Conservation (phyloP, 768 basidiomycete species). For the Mycena olivaceomarginata region DNA sequence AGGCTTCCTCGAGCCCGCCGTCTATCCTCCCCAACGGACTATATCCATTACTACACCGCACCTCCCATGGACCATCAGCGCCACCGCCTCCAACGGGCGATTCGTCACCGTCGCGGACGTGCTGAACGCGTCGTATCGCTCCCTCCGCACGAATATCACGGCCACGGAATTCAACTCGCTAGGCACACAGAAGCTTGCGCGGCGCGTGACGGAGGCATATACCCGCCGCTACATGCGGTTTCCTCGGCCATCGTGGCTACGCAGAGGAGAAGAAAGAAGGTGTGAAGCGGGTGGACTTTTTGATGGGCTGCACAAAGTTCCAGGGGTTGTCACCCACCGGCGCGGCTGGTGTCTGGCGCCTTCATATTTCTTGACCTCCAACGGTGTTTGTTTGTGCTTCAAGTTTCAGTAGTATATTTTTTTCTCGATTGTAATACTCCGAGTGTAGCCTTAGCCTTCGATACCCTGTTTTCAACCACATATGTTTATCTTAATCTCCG, state of each 20-base stretch:
- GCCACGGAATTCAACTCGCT: constrained; percentile 53
- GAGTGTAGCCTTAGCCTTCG: too few relatives aligned
- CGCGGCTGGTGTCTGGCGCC: constrained; percentile 15
- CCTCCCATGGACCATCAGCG: constrained; percentile 46
- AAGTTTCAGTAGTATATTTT: too few relatives aligned
- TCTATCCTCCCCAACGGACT: constrained; percentile 33
- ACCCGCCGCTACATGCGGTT: constrained; percentile 51
- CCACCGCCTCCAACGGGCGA: constrained; percentile 38
- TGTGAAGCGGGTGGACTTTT: constrained; percentile 63
- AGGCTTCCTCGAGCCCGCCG: constrained; percentile 36
- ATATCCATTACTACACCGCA: constrained; percentile 36
- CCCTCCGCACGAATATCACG: constrained; percentile 57
- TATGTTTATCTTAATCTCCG: too few relatives aligned
- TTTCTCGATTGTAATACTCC: too few relatives aligned
- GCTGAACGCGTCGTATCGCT: constrained; percentile 56
- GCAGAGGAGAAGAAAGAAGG: constrained; percentile 56
- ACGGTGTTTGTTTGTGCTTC: too few relatives aligned
- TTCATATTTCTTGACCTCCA: constrained; percentile 9
- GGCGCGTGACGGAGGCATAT: constrained; percentile 56
- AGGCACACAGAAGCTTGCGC: constrained; percentile 48
- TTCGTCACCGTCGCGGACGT: constrained; percentile 61
- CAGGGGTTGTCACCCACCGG: constrained; percentile 15
- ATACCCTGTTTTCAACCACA: too few relatives aligned
- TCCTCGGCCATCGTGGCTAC: constrained; percentile 45
- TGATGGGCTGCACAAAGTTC: constrained; percentile 47